Evolutionary conservation across 805 yeast species (phyloP).

Genomic region (Candida anglica): DNA sequence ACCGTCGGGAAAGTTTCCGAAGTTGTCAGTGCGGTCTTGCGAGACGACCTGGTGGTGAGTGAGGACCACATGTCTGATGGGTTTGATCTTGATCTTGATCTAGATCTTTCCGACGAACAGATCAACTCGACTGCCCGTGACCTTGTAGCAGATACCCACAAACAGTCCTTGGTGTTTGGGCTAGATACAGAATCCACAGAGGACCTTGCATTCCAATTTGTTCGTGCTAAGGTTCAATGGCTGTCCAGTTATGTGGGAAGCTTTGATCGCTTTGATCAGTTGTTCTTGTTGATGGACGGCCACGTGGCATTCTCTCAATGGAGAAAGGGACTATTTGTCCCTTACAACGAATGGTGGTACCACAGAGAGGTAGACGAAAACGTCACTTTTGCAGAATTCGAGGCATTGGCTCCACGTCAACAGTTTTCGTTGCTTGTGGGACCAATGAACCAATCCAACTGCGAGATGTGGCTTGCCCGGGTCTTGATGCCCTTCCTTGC

Average conservation of each 20-base stretch:
- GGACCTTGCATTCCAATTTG: constrained; percentile 10
- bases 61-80: neutral
- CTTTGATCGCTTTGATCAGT: constrained; percentile 11
- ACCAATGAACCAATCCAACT: constrained; percentile 15
- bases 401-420: constrained; percentile 16
- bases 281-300: constrained; percentile 10
- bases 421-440: constrained; percentile 17
- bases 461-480: constrained; percentile 20
- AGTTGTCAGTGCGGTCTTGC: neutral
- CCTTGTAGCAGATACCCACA: neutral
- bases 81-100: neutral
- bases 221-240: constrained; percentile 14
- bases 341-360: too few relatives aligned
- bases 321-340: constrained; percentile 19
- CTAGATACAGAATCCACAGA: neutral
- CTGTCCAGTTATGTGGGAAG: constrained; percentile 16
- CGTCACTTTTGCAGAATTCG: constrained; percentile 15
- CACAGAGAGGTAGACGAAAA: too few relatives aligned
- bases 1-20: constrained; percentile 1
- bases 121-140: neutral
- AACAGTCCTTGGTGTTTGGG: neutral
- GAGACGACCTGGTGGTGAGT: neutral
- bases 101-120: too few relatives aligned
- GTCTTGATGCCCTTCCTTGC: constrained; percentile 26
- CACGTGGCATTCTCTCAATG: constrained; percentile 19